Evolutionary conservation across 2,329 filamentous ascomycete genomes (phyloP).

Genomic region (Penicillium expansum): DNA sequence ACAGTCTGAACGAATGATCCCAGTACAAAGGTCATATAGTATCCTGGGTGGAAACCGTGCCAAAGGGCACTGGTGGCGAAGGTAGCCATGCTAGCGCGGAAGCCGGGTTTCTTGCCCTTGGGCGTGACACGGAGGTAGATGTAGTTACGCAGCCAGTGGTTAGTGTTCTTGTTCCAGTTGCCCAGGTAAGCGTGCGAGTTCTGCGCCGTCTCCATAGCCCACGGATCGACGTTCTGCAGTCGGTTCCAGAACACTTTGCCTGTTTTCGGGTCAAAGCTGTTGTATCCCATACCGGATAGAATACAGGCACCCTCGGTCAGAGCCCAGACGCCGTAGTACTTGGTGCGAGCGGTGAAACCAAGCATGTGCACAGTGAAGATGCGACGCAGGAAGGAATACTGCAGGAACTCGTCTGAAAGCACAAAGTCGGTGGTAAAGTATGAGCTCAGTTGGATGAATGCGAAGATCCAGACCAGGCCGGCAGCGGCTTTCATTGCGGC

Average conservation of each 20-base stretch:
- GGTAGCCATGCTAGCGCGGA: slow-evolving; percentile 88
- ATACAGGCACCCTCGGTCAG: slow-evolving; percentile 94
- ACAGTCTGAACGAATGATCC: slow-evolving; percentile 89
- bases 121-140: slow-evolving; percentile 94
- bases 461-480: slow-evolving; percentile 75
- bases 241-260: slow-evolving; percentile 88
- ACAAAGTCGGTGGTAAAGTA: slow-evolving; percentile 65
- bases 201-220: slow-evolving; percentile 82
- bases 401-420: slow-evolving; percentile 63
- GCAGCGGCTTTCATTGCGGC: slow-evolving; percentile 71
- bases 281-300: slow-evolving; percentile 87
- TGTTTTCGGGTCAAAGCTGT: slow-evolving; percentile 80
- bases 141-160: slow-evolving; percentile 93
- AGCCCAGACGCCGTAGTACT: slow-evolving; percentile 96
- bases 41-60: slow-evolving; percentile 97
- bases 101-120: slow-evolving; percentile 92
- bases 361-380: slow-evolving; percentile 81
- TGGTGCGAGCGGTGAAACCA: slow-evolving; percentile 75
- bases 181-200: slow-evolving; percentile 90
- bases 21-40: slow-evolving; percentile 86
- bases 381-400: slow-evolving; percentile 67
- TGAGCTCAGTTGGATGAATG: slow-evolving; percentile 70
- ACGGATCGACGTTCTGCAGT: slow-evolving; percentile 82
- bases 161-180: slow-evolving; percentile 98
- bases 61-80: slow-evolving; percentile 94